Conservation (phyloP, 768 basidiomycete genomes). For the Trichaptum fuscoviolaceum region DNA sequence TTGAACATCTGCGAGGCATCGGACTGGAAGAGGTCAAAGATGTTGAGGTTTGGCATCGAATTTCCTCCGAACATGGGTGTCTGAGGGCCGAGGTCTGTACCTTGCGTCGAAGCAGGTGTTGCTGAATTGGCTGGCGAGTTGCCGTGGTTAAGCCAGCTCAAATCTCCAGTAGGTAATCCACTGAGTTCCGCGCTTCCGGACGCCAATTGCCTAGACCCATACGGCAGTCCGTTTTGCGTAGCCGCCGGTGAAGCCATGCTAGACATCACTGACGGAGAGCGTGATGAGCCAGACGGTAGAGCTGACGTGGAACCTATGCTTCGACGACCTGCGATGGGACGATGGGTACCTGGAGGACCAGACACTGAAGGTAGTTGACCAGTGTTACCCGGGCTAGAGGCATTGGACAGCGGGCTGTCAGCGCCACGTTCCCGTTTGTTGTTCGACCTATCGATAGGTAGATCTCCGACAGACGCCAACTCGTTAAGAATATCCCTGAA, state of each 20-base stretch:
- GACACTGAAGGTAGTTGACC: not conserved
- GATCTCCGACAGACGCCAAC: slow-evolving; percentile 63
- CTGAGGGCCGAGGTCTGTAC: not conserved
- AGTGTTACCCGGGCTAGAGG: slow-evolving; percentile 2
- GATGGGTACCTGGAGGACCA: not conserved
- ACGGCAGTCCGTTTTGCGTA: not conserved
- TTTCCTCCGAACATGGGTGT: not conserved
- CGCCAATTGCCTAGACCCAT: not conserved
- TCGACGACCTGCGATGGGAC: not conserved
- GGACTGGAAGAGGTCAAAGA: not conserved
- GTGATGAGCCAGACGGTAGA: not conserved
- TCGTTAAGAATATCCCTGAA: slow-evolving; percentile 70
- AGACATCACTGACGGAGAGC: not conserved
- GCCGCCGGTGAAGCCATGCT: not conserved
- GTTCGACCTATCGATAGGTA: slow-evolving; percentile 54
- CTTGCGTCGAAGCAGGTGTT: not conserved
- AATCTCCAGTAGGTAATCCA: not conserved
- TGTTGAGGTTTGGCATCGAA: not conserved
- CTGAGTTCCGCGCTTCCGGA: not conserved
- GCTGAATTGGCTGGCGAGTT: not conserved
- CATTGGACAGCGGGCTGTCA: slow-evolving; percentile 35
- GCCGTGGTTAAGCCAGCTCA: not conserved
- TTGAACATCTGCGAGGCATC: not conserved
- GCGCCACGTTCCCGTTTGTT: slow-evolving; percentile 63
- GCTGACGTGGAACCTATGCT: not conserved